These are phyloP conservation scores for Aureobasidium namibiae DNA, from an alignment of 2,329 filamentous ascomycete species.

Conservation along the genomic window DNA sequence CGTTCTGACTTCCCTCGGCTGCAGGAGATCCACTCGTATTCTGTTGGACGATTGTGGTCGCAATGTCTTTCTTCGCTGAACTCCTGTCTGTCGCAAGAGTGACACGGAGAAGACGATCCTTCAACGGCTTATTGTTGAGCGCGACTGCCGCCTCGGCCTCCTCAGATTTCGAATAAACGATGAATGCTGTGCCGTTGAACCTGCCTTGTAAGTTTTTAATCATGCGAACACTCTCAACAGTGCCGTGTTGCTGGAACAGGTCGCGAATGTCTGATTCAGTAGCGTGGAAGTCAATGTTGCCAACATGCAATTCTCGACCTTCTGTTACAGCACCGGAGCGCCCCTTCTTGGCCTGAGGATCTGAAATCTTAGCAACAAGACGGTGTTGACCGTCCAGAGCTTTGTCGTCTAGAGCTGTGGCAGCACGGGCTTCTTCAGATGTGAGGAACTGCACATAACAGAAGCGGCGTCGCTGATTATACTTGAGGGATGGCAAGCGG, in stretches of 20 bases:
- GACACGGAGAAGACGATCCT: slow-evolving; percentile 28
- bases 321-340: slow-evolving; percentile 77
- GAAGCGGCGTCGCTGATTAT: slow-evolving; percentile 80
- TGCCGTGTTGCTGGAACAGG: slow-evolving; percentile 68
- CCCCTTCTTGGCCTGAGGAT: slow-evolving; percentile 68
- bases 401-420: slow-evolving; percentile 64
- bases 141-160: slow-evolving; percentile 26
- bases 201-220: slow-evolving; percentile 59
- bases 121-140: slow-evolving; percentile 28
- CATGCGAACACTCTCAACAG: slow-evolving; percentile 63
- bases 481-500: slow-evolving; percentile 85
- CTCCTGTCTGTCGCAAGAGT: slow-evolving; percentile 20
- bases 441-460: slow-evolving; percentile 89
- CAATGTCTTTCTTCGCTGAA: slow-evolving; percentile 13
- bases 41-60: slow-evolving; percentile 14
- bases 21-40: background rate
- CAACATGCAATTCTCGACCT: slow-evolving; percentile 75
- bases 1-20: slow-evolving; percentile 16
- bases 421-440: slow-evolving; percentile 55
- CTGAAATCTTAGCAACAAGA: slow-evolving; percentile 73
- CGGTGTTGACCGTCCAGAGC: slow-evolving; percentile 59
- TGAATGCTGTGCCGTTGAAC: slow-evolving; percentile 70
- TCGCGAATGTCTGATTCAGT: slow-evolving; percentile 64
- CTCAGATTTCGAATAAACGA: slow-evolving; percentile 60
- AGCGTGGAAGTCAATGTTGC: slow-evolving; percentile 75